Percentiles rank a stretch among this genome's conserved stretches.
Evolutionary conservation across 2,329 filamentous ascomycete species (phyloP).

Genomic region (Claviceps sp.): DNA sequence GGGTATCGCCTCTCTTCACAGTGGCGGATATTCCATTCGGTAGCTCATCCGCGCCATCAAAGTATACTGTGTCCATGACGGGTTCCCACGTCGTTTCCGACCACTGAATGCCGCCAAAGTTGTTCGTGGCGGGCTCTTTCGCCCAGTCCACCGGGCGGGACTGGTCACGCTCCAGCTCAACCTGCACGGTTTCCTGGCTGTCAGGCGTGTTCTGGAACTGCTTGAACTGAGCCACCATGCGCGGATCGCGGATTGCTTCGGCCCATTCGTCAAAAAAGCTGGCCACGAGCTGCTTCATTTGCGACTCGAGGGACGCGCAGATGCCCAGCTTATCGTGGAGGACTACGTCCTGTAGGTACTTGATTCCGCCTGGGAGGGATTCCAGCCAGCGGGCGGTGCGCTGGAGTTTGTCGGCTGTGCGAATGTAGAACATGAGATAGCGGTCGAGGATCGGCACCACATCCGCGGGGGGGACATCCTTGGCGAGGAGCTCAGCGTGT

Average conservation of each 20-base stretch:
- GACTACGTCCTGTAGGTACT: slow-evolving; percentile 70
- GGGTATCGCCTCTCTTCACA: slow-evolving; percentile 77
- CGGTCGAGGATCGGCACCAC: slow-evolving; percentile 76
- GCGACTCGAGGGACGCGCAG: slow-evolving; percentile 66
- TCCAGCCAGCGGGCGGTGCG: slow-evolving; percentile 84
- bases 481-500: slow-evolving; percentile 72
- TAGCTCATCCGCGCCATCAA: slow-evolving; percentile 47
- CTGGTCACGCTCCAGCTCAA: slow-evolving; percentile 60
- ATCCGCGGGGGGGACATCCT: slow-evolving; percentile 72
- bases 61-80: slow-evolving; percentile 56
- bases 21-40: slow-evolving; percentile 63
- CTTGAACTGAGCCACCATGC: slow-evolving; percentile 54
- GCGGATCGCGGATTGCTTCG: slow-evolving; percentile 59
- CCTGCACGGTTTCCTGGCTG: slow-evolving; percentile 54
- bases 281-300: slow-evolving; percentile 77
- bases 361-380: slow-evolving; percentile 67
- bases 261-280: slow-evolving; percentile 89
- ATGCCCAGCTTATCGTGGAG: slow-evolving; percentile 80
- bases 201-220: slow-evolving; percentile 79
- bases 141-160: slow-evolving; percentile 66
- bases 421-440: slow-evolving; percentile 88
- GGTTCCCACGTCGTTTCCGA: slow-evolving; percentile 58
- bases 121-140: slow-evolving; percentile 48
- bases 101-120: slow-evolving; percentile 64
- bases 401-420: slow-evolving; percentile 81